These are phyloP conservation scores for Gonium pectorale DNA, from an alignment of 139 green algal genomes.

Conservation along the genomic window DNA sequence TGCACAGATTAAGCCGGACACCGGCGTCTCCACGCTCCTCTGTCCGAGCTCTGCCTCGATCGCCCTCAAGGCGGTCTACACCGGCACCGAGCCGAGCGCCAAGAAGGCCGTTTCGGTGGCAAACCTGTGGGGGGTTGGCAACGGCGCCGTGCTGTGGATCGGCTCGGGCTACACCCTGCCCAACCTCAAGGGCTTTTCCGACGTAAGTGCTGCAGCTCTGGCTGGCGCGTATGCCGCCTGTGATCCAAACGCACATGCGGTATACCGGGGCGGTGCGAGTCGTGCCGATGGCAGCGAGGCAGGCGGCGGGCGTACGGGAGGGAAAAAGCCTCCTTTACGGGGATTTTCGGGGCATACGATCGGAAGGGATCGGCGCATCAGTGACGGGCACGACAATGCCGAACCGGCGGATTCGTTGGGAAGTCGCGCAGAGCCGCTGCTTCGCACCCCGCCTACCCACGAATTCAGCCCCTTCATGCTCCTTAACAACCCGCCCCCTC, in stretches of 20 bases:
- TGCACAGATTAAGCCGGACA: no score
- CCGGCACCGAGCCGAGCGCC: background rate
- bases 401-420: no score
- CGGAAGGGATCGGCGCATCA: no score
- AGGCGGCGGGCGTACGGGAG: no score
- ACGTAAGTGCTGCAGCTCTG: background rate
- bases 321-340: no score
- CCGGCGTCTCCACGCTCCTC: background rate
- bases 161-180: background rate
- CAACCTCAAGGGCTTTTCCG: constrained; percentile 12
- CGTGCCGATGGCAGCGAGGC: background rate
- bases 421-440: no score
- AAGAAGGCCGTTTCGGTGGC: background rate
- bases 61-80: no score
- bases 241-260: background rate
- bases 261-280: background rate
- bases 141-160: background rate
- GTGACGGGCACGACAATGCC: no score
- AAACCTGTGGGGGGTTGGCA: background rate
- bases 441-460: no score
- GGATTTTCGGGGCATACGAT: no score
- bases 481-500: no score
- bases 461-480: no score
- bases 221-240: background rate
- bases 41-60: background rate